Evolutionary conservation across 495 filamentous ascomycete genomes (phyloP), one percentile per base, ranked within the genome.

Genomic region (Extremus antarcticus): DNA sequence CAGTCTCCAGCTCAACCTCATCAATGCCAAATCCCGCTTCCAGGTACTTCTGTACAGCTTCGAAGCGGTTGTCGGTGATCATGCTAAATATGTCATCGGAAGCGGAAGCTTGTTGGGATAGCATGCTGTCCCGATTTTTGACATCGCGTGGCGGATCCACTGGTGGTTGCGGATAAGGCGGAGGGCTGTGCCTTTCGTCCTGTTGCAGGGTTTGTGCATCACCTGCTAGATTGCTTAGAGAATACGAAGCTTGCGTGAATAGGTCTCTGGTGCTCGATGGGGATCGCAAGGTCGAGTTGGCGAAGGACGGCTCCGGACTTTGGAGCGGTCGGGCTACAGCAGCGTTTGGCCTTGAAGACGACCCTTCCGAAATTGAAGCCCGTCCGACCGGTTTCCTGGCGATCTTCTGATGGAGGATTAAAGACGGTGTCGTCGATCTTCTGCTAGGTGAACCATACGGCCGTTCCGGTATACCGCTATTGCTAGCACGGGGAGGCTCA

Each of bases 1-100:
- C 52, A 13, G 51, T 59, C 10, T 13, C 1, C 11, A 43, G 20
- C 47, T 59, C 57, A 23, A 17, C 22, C 25, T 59, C 57, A 29
- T 59, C 54, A 25, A 55, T 21, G 17, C 49, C 54, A 16, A 29
- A 17, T 10, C 51, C 48, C 21, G 48, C 20, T 16, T 50, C 35
- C 1, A 59, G 46, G 1, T 9, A 1, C 2, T 25, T 13, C 16
- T 13, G 8, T 8, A 59, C 23, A 2, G 43, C 45, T n/a, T 55
- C 46, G 19, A 55, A 32, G 15, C 46, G 38, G 43, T 50, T 55
- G 45, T 55, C 57, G 7, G 35, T 10, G 1, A 47, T 50, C 13
- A 55, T 20, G n/a, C 49, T 17, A 13, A 53, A 39, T 11, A 58
- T 32, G 25, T n/a, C 19, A 7, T 45, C 16, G 16, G 41, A n/a